Conservation (phyloP, 1,139 yeast genomes). For the Blastobotrys petasosporus region DNA sequence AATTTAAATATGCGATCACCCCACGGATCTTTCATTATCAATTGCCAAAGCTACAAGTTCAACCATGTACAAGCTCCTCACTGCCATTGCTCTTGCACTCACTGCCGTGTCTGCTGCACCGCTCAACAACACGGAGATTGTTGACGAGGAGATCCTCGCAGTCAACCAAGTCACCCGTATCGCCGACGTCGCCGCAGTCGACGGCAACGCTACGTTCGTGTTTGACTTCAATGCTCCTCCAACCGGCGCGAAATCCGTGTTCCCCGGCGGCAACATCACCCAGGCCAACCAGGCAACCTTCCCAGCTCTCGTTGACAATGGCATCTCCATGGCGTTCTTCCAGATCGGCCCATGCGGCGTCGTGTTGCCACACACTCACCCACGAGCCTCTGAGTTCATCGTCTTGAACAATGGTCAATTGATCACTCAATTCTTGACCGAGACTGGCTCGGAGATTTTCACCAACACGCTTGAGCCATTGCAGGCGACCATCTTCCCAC, state of each 20-base stretch:
- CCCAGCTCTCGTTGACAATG: conserved; percentile 22
- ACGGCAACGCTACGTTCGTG: conserved; percentile 19
- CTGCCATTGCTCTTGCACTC: too few relatives aligned
- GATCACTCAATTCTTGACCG: conserved; percentile 21
- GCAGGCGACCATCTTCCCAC: conserved; percentile 20
- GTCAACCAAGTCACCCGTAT: too few relatives aligned
- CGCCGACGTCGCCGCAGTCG: too few relatives aligned
- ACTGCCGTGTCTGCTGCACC: too few relatives aligned
- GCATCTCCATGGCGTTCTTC: conserved; percentile 19
- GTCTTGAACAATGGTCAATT: conserved; percentile 21
- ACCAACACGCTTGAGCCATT: conserved; percentile 15
- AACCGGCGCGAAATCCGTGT: conserved; percentile 15
- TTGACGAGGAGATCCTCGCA: too few relatives aligned
- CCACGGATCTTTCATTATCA: too few relatives aligned
- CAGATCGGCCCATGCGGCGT: conserved; percentile 22
- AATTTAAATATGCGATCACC: too few relatives aligned
- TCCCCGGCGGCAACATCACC: conserved; percentile 19
- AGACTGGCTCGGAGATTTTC: conserved; percentile 16
- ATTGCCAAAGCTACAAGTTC: too few relatives aligned
- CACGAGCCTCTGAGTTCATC: conserved; percentile 22
- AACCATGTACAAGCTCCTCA: too few relatives aligned
- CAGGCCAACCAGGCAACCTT: conserved; percentile 20
- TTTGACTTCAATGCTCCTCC: conserved; percentile 24
- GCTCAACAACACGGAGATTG: too few relatives aligned
- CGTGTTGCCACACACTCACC: conserved; percentile 22